phyloP scores from a whole-genome alignment of 306 rosid species.

The Cucumis melo region DNA sequence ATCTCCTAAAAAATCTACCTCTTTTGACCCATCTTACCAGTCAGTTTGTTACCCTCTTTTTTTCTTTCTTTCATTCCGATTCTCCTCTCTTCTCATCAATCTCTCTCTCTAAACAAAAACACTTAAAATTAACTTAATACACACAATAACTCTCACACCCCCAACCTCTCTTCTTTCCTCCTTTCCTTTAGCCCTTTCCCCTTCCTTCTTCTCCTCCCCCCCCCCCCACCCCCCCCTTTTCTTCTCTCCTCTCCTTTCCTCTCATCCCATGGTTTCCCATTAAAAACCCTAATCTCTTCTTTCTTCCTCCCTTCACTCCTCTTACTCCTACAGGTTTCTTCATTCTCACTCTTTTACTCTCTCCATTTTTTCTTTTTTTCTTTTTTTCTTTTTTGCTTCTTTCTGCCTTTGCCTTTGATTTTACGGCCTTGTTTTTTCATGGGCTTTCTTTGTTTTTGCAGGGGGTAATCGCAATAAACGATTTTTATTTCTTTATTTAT shows the following conservation, averaged over 20 bases:
- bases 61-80: background rate
- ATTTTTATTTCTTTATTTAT: background rate
- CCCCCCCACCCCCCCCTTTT: background rate
- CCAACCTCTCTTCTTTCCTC: background rate
- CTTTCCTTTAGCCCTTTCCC: no score
- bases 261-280: conserved; percentile 18
- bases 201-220: background rate
- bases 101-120: background rate
- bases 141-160: background rate
- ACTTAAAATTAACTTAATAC: background rate
- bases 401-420: background rate
- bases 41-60: conserved; percentile 28
- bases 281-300: conserved; percentile 48
- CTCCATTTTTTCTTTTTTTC: background rate
- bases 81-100: no score
- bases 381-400: background rate
- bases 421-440: conserved; percentile 17
- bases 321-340: conserved; percentile 24
- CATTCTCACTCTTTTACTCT: background rate
- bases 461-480: conserved; percentile 2
- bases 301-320: conserved; percentile 15
- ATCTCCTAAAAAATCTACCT: conserved; percentile 69
- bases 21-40: conserved; percentile 38
- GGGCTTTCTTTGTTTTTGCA: conserved; percentile 24
- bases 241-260: background rate